These are phyloP conservation scores for Rhizophagus sp. DNA, from an alignment of 192 early-diverging fungal genomes.

Conservation along the genomic window DNA sequence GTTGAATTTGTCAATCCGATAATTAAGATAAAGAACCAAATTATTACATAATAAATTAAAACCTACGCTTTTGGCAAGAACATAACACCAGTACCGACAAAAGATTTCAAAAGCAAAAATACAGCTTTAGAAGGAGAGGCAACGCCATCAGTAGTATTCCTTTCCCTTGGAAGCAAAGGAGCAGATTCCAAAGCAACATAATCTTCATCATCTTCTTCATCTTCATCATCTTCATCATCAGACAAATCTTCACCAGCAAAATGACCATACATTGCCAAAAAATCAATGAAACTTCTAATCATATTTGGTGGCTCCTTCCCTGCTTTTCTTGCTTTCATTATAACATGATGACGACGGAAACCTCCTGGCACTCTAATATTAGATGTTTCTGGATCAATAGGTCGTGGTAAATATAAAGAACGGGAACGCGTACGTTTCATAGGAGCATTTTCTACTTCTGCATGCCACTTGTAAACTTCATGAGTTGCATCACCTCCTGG, in stretches of 20 bases:
- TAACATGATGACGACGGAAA: slow-evolving; percentile 86
- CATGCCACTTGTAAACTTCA: slow-evolving; percentile 88
- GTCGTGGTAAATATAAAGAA: slow-evolving; percentile 55
- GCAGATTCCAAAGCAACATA: slow-evolving; percentile 30
- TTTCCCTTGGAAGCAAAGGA: slow-evolving; percentile 43
- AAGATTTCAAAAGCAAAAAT: slow-evolving; percentile 77
- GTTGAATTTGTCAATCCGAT: background rate
- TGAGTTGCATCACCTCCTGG: slow-evolving; percentile 80
- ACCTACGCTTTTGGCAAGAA: slow-evolving; percentile 65
- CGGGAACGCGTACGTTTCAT: slow-evolving; percentile 47
- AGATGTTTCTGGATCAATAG: slow-evolving; percentile 55
- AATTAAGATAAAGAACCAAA: slow-evolving; percentile 6
- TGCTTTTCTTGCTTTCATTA: slow-evolving; percentile 63
- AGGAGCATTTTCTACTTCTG: slow-evolving; percentile 61
- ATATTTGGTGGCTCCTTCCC: slow-evolving; percentile 69
- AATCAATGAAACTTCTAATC: slow-evolving; percentile 94
- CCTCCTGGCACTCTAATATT: slow-evolving; percentile 80
- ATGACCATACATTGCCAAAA: slow-evolving; percentile 88
- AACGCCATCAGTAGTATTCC: slow-evolving; percentile 49
- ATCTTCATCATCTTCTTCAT: slow-evolving; percentile 32
- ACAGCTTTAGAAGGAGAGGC: slow-evolving; percentile 72
- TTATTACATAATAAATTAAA: background rate
- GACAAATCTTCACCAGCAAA: slow-evolving; percentile 93
- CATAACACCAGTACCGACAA: slow-evolving; percentile 79
- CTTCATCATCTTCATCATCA: slow-evolving; percentile 69